Conservation (phyloP, 495 filamentous ascomycete species). For the Penicillium paxilli region DNA sequence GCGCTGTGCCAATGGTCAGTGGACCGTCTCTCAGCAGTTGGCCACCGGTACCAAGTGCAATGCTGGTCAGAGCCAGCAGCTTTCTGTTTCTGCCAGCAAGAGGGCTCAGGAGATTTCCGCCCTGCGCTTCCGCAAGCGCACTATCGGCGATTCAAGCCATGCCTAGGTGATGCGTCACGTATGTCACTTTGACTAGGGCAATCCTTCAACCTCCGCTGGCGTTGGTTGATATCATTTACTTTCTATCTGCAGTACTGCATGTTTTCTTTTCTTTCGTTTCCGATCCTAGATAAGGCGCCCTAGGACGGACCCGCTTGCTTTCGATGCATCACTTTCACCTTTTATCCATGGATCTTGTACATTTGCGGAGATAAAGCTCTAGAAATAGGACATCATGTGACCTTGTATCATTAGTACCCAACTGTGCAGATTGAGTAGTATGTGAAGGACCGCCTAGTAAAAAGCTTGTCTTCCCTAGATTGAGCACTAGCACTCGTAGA, state of each 20-base stretch:
- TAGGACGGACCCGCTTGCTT: conserved; percentile 20
- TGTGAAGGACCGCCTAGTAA: too few species aligned
- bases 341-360: conserved; percentile 27
- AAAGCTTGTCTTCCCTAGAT: too few species aligned
- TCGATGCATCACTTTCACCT: conserved; percentile 16
- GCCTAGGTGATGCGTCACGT: conserved; percentile 11
- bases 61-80: conserved; percentile 45
- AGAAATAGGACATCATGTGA: conserved; percentile 3
- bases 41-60: conserved; percentile 61
- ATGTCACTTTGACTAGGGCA: not conserved
- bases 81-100: conserved; percentile 35
- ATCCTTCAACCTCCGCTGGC: conserved; percentile 18
- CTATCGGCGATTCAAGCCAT: conserved; percentile 20
- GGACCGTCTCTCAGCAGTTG: conserved; percentile 54
- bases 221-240: conserved; percentile 9
- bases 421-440: too few species aligned
- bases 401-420: not conserved
- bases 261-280: conserved; percentile 17
- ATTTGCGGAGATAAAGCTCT: conserved; percentile 16
- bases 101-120: conserved; percentile 30
- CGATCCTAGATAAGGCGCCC: conserved; percentile 2
- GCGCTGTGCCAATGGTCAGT: conserved; percentile 62
- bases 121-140: conserved; percentile 35
- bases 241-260: not conserved
- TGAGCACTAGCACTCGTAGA: too few species aligned